Conservation (phyloP, 225 moss, liverwort and hornwort species). For the Lunularia cruciata region DNA sequence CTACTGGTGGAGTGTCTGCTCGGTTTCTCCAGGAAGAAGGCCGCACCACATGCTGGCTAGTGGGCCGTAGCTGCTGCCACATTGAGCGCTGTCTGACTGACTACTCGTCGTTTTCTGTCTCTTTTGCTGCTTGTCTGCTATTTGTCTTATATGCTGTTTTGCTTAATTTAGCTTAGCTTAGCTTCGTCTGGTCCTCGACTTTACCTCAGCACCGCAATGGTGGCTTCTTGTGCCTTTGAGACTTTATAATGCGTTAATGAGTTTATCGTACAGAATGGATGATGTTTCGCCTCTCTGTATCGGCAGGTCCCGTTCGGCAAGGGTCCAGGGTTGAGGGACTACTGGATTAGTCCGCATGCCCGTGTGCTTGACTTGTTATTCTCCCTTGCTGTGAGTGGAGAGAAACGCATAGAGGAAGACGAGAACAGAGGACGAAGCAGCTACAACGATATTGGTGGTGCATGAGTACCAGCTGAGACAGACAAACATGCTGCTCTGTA, state of each 20-base stretch:
- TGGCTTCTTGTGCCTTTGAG: not conserved
- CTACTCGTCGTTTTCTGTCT: slow-evolving; percentile 12
- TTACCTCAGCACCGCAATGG: not conserved
- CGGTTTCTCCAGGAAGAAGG: not conserved
- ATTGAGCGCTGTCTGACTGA: slow-evolving; percentile 1
- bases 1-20: not conserved
- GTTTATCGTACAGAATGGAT: not conserved
- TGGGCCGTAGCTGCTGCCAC: not conserved
- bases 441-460: no score
- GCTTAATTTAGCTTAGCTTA: not conserved
- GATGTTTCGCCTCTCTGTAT: not conserved
- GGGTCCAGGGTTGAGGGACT: not conserved
- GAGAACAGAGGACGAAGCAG: not conserved
- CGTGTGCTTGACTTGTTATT: not conserved
- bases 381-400: not conserved
- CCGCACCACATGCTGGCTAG: slow-evolving; percentile 6
- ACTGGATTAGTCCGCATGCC: not conserved
- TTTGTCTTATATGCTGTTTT: slow-evolving; percentile 6
- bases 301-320: not conserved
- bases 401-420: no score
- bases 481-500: no score
- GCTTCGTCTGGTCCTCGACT: not conserved
- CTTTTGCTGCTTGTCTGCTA: slow-evolving; percentile 8
- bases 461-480: no score
- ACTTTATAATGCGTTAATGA: not conserved